These are phyloP conservation scores for Gaeumannomyces tritici DNA, from an alignment of 2,329 filamentous ascomycete genomes.

Conservation along the genomic window DNA sequence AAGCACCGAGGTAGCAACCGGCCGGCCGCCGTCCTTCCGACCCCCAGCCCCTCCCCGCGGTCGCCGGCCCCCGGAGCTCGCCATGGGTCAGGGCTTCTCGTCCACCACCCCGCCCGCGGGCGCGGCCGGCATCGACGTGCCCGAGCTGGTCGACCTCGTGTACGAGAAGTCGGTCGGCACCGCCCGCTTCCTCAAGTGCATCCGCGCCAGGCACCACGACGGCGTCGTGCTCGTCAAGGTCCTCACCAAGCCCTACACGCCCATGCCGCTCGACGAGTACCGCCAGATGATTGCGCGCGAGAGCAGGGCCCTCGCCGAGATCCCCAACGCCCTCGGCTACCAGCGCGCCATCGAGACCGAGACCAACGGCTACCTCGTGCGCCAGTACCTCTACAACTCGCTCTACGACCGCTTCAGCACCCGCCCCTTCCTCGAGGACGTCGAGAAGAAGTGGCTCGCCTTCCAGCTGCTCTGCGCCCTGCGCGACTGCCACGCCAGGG, in stretches of 20 bases:
- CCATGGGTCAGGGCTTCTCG: slow-evolving; percentile 95
- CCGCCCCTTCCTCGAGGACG: slow-evolving; percentile 88
- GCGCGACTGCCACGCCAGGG: slow-evolving; percentile 79
- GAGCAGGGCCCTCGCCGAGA: slow-evolving; percentile 65
- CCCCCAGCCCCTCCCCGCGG: neutral
- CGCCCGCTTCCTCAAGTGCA: slow-evolving; percentile 93
- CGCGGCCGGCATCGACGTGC: slow-evolving; percentile 85
- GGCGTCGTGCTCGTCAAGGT: slow-evolving; percentile 91
- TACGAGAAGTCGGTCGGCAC: slow-evolving; percentile 91
- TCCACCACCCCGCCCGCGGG: slow-evolving; percentile 85
- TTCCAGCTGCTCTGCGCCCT: slow-evolving; percentile 91
- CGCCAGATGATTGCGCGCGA: slow-evolving; percentile 69
- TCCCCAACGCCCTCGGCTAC: slow-evolving; percentile 86
- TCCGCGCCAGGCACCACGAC: slow-evolving; percentile 81
- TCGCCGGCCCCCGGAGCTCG: slow-evolving; percentile 9
- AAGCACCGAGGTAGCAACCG: neutral
- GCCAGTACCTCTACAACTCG: slow-evolving; percentile 93
- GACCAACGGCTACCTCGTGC: slow-evolving; percentile 83
- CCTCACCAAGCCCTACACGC: slow-evolving; percentile 82
- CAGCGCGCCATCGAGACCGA: slow-evolving; percentile 87
- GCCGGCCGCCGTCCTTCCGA: neutral
- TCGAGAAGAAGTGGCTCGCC: slow-evolving; percentile 97
- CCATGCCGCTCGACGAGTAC: slow-evolving; percentile 72
- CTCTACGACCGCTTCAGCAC: slow-evolving; percentile 96
- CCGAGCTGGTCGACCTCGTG: slow-evolving; percentile 79